Base-by-base conservation (phyloP, 2,329 filamentous ascomycete species). In the Alternaria sp. region DNA sequence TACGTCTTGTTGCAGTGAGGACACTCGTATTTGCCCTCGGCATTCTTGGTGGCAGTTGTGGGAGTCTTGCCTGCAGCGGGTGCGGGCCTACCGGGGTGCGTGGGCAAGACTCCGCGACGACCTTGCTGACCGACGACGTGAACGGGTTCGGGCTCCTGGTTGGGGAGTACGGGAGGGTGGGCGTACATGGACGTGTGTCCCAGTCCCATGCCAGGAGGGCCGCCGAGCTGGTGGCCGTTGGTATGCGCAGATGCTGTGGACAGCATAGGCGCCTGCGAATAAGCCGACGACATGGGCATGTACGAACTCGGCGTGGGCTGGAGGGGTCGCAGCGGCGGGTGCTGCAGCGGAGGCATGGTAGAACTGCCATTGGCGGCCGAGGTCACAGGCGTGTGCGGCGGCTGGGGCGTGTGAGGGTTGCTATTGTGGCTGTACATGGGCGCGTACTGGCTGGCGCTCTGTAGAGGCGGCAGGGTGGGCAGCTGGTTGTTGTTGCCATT, bases 1-100 rank as follows among this genome's bases (percentile, higher is more conserved):
- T 99, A 99, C 7, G 94, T 97, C 86, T 98, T 98, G 75, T 93
- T 97, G 84, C 96, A 99, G 81, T 98, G 94, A 75, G 94, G 94
- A 83, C 96, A 99, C 64, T 96, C 95, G 78, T 96, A 99, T 84
- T 98, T 98, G 78, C 96, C 96, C 79, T 98, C 95, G 9, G 94
- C 93, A 81, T 98, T 95, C 85, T 98, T 97, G 72, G 93, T 91
- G 15, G 94, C 94, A 67, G 97, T 96, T 66, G 92, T 89, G 64
- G 92, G 90, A 75, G 87, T 92, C 86, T 97, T 96, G 46, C 92
- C 90, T 20, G 88, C 87, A 30, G 92, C 89, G 25, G 93, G 92
- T 58, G 92, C 89, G 60, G 94, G 92, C 63, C 94, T 87, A 46
- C 94, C 94, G 28, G 94, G 93, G 65, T 94, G 94, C 73, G 94